Evolutionary conservation across 768 basidiomycete species (phyloP), one percentile per base, ranked within the genome.

Genomic region (Pulveroboletus sp.): DNA sequence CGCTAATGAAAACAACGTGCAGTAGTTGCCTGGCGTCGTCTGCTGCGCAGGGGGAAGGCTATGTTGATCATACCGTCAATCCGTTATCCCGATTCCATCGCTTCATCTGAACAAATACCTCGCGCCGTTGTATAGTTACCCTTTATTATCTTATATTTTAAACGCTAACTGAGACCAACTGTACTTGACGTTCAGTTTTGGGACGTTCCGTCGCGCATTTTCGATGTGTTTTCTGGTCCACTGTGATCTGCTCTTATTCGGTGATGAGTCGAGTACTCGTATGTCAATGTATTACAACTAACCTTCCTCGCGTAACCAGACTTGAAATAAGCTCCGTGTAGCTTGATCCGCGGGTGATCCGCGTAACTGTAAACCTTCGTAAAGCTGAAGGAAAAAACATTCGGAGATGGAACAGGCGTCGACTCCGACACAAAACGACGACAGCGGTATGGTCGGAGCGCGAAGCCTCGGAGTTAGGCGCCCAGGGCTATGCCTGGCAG

Each of bases 141-240:
- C 51, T 52, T 41, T 61, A 56, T 58, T 65, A 68, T 57, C 29
- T 69, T 67, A 69, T 69, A 55, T 35, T 39, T 61, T 67, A 64
- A 67, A 63, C 37, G 50, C 54, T 61, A 69, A 61, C 54, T 48
- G 52, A 54, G 37, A 42, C 44, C 39, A 43, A 32, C 22, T 65
- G 55, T 55, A 63, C 60, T 43, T 31, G 50, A 49, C 34, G 44
- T 29, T 45, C 42, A 40, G 42, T 51, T 55, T 42, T 29, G 27
- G 39, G 35, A 5, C n/a, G 34, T 50, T 46, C 27, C 43, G 20
- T 44, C 37, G 43, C 43, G 30, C 39, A 43, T 38, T 53, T 34
- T 35, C 36, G 42, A 43, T 23, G n/a, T 42, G n/a, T 57, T 40
- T 44, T 40, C 47, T 34, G 45, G 34, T 38, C 48, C 29, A 26